Base-by-base conservation (phyloP, 768 basidiomycete species). In the Saitozyma podzolica region DNA sequence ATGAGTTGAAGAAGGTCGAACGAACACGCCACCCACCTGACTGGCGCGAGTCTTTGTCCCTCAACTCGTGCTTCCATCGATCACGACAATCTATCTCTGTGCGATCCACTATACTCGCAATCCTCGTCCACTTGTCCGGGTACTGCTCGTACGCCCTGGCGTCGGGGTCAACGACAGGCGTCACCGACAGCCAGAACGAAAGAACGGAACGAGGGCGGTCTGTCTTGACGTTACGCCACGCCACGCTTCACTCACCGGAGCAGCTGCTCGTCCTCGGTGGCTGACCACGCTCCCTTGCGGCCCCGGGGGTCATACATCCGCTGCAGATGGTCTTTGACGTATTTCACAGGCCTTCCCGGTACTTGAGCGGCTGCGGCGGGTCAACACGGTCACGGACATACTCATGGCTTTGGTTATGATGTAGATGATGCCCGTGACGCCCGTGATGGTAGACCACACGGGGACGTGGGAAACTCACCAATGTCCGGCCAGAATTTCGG, bases 301-400 rank as follows among this genome's bases (percentile, higher is more conserved):
- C 64, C 70, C 16, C 59, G 59, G 6, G 73, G 68, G 60, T 75
- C 63, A 47, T 68, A 72, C 52, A 58, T 55, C 53, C 73, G 19
- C 51, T 68, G 61, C 42, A 70, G 61, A 29, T 59, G 55, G 41
- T 65, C 64, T 56, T 67, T 65, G 50, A 72, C 70, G 40, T 65
- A 69, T 50, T 65, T 65, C 7, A 69, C 66, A 7, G 73, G 73
- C 52, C 73, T 54, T 43, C 73, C 73, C 10, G 70, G 70, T 3
- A 65, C 49, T 6, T 54, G 41, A 6, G 62, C 66, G 13, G 73
- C 70, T 72, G 45, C 29, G 29, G 29, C 29, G 29, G 29, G 29
- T 6, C 11, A 51, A 14, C 51, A 19, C 40, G 42, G 29, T 57
- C 54, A 8, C 11, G 11, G 9, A 1, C 29, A 11, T 13, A 16